Base-by-base conservation (phyloP, 805 yeast genomes). In the Lachancea nothofagi region DNA sequence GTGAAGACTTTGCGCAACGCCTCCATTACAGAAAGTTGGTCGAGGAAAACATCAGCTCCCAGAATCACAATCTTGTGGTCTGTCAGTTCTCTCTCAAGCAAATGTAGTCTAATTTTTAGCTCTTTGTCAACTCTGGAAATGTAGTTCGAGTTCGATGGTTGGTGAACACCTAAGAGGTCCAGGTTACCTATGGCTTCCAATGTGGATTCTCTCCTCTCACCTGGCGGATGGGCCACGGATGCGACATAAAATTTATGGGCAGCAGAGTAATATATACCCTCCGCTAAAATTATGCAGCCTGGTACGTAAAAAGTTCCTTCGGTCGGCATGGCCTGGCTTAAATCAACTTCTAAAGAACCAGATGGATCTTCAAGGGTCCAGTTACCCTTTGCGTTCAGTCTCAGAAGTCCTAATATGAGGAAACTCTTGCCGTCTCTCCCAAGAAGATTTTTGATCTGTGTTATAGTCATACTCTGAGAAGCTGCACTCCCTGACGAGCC, bases 381-480 rank as follows among this genome's bases (percentile, higher is more conserved):
- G n/a, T 72, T 66, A 1, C 90, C 95, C 38, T 71, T 75, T 8
- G 75, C 66, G 39, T 78, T 78, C 42, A 70, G 69, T 2, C 80
- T 69, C 8, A 93, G 60, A 42, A 88, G 65, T 0, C 98, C 99
- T 52, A 89, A 77, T 2, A 93, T 56, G 6, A 83, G 65, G 55
- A 93, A 93, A 41, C 76, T 70, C 38, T 75, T 69, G 4, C 90
- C 90, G 51, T 83, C 83, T 40, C 96, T 67, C 22, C 98, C 99
- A 21, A 93, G 59, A 43, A 93, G 65, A 58, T 89, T 89, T 53
- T 89, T 89, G 39, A 93, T 78, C 28, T 77, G 69, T 0, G 95
- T 84, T 32, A 90, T 66, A 3, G 72, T 47, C 53, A 58, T 51
- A n/a, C 46, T 41, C 14, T 35, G 39, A 34, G 34, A 24, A 42